These are phyloP conservation scores for Neocallimastix lanati DNA, from an alignment of 192 early-diverging fungal species.

Conservation along the genomic window DNA sequence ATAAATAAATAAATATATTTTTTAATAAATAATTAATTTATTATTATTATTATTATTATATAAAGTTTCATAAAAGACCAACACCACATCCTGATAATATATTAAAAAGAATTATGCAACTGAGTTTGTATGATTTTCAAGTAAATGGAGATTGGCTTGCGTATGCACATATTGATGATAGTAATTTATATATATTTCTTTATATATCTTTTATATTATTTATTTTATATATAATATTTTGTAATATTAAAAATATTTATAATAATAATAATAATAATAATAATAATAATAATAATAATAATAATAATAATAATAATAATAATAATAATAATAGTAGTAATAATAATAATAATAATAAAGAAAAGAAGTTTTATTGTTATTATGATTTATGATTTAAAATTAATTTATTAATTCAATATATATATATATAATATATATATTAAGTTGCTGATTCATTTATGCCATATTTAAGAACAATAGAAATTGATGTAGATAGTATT, in stretches of 20 bases:
- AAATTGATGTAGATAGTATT: constrained; percentile 86
- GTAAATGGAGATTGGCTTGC: constrained; percentile 47
- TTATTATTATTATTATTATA: not conserved
- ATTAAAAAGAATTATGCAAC: constrained; percentile 61
- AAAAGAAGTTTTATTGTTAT: no score
- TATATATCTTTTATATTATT: not conserved
- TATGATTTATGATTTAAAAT: no score
- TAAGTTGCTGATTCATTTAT: constrained; percentile 86
- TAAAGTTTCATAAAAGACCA: constrained; percentile 62
- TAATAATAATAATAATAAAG: no score
- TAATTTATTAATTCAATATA: no score
- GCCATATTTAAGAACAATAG: constrained; percentile 66
- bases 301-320: no score
- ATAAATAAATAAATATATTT: not conserved
- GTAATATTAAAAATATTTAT: no score
- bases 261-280: no score
- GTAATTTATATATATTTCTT: constrained; percentile 4
- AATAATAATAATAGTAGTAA: no score
- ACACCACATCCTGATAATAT: constrained; percentile 70
- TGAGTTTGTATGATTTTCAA: constrained; percentile 59
- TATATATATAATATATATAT: no score
- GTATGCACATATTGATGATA: not conserved
- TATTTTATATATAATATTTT: no score
- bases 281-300: no score
- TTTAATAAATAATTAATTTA: not conserved